These are phyloP conservation scores for Suhomyces prunicola DNA, from an alignment of 805 yeast species.

Conservation along the genomic window DNA sequence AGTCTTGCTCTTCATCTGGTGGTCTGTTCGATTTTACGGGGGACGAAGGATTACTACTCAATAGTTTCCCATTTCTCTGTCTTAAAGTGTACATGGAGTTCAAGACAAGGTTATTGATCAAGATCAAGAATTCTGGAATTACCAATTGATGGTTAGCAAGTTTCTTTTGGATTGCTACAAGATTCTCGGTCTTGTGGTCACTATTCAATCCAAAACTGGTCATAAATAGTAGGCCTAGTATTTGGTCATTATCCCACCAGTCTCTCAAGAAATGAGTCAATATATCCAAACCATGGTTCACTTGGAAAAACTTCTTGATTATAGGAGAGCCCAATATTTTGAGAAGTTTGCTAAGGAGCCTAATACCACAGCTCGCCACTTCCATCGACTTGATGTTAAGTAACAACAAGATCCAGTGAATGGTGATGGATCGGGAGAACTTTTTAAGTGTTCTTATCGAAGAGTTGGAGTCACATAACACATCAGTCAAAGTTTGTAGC, in stretches of 20 bases:
- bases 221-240: constrained; percentile 40
- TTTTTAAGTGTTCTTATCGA: constrained; percentile 39
- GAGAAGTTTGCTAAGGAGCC: constrained; percentile 51
- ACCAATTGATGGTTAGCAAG: constrained; percentile 17
- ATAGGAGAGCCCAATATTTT: constrained; percentile 44
- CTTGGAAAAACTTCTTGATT: constrained; percentile 46
- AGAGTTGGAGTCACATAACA: constrained; percentile 38
- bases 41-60: constrained; percentile 34
- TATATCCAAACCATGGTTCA: constrained; percentile 49
- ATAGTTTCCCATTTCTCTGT: constrained; percentile 26
- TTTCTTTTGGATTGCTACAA: neutral
- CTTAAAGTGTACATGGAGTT: constrained; percentile 31
- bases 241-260: constrained; percentile 49
- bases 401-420: constrained; percentile 62
- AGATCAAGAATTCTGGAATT: constrained; percentile 47
- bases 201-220: constrained; percentile 46
- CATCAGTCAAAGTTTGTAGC: constrained; percentile 32
- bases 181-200: neutral
- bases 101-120: constrained; percentile 30
- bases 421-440: constrained; percentile 52
- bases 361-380: constrained; percentile 38
- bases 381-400: constrained; percentile 35
- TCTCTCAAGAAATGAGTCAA: constrained; percentile 42
- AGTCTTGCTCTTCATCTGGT: neutral
- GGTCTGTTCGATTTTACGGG: constrained; percentile 18